A percentile compares a stretch with the other conserved stretches of the same genome.
These are phyloP conservation scores for Iodosphaeria phyllophila DNA, from an alignment of 2,329 filamentous ascomycete genomes.

Conservation along the genomic window DNA sequence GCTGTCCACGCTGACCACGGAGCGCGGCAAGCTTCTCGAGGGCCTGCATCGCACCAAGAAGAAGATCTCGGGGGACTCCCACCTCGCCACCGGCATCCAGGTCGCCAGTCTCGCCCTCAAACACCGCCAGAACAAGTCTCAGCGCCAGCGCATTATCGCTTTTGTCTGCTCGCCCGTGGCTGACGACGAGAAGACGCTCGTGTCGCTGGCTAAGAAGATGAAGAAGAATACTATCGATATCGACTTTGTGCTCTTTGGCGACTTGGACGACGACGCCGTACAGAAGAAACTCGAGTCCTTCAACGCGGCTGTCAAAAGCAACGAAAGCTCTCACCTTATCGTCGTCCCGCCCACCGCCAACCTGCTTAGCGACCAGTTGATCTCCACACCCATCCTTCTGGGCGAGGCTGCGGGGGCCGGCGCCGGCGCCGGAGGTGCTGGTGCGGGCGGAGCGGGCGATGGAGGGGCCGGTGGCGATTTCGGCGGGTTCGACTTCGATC, in stretches of 20 bases:
- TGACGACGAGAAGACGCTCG: conserved; percentile 75
- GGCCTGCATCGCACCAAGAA: conserved; percentile 74
- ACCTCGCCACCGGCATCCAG: conserved; percentile 86
- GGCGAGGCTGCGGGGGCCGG: conserved; percentile 51
- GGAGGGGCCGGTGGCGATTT: conserved; percentile 49
- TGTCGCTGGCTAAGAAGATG: conserved; percentile 90
- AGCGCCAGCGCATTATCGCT: conserved; percentile 90
- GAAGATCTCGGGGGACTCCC: conserved; percentile 78
- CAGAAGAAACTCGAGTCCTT: conserved; percentile 88
- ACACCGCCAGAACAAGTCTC: conserved; percentile 94
- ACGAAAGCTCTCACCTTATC: conserved; percentile 79
- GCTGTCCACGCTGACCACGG: conserved; percentile 85
- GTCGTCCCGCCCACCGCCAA: conserved; percentile 82
- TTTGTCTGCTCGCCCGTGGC: conserved; percentile 87
- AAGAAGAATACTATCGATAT: conserved; percentile 94
- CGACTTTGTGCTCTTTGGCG: conserved; percentile 89
- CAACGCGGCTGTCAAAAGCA: conserved; percentile 80
- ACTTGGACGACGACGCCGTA: conserved; percentile 74
- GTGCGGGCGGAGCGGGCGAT: conserved; percentile 32
- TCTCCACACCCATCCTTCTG: conserved; percentile 75
- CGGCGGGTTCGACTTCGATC: conserved; percentile 72
- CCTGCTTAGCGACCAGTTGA: conserved; percentile 79
- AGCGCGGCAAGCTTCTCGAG: conserved; percentile 88
- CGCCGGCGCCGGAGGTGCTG: conserved; percentile 32
- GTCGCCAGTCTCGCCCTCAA: conserved; percentile 88